phyloP scores from a whole-genome alignment of 805 yeast species.

The Spathaspora passalidarum region DNA sequence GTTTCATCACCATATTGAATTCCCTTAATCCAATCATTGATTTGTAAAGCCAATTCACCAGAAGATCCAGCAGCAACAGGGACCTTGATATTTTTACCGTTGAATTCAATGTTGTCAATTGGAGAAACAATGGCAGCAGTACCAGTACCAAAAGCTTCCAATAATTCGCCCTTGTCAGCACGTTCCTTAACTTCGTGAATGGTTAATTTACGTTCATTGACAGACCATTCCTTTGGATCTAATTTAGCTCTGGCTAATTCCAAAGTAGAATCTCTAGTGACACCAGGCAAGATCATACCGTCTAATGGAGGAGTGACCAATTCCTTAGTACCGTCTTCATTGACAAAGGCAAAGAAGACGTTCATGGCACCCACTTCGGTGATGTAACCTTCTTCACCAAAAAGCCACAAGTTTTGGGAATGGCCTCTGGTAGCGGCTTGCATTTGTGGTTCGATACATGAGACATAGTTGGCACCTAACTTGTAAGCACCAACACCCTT shows the following conservation, averaged over 20 bases:
- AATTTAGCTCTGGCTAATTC: slow-evolving; percentile 73
- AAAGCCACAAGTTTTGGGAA: slow-evolving; percentile 95
- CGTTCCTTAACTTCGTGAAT: slow-evolving; percentile 77
- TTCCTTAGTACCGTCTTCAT: slow-evolving; percentile 83
- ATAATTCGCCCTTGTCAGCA: slow-evolving; percentile 75
- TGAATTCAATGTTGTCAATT: slow-evolving; percentile 81
- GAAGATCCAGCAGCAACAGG: slow-evolving; percentile 71
- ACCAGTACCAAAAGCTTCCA: slow-evolving; percentile 96
- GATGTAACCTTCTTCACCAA: slow-evolving; percentile 79
- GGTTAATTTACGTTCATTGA: slow-evolving; percentile 80
- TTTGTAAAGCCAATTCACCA: slow-evolving; percentile 73
- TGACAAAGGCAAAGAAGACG: slow-evolving; percentile 81
- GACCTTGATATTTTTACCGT: slow-evolving; percentile 66
- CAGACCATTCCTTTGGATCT: slow-evolving; percentile 72
- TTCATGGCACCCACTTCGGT: slow-evolving; percentile 99
- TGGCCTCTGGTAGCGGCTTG: slow-evolving; percentile 90
- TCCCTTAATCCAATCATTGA: slow-evolving; percentile 82
- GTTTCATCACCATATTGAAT: slow-evolving; percentile 86
- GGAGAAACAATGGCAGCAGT: slow-evolving; percentile 98
- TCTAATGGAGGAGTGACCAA: slow-evolving; percentile 94
- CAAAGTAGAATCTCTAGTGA: slow-evolving; percentile 87
- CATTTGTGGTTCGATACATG: slow-evolving; percentile 85
- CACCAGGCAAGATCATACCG: slow-evolving; percentile 96
- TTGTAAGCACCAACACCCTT: slow-evolving; percentile 97
- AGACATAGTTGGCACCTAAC: slow-evolving; percentile 97